Evolutionary conservation across 2,329 filamentous ascomycete species (phyloP).

Genomic region (Raffaelea albimanens): DNA sequence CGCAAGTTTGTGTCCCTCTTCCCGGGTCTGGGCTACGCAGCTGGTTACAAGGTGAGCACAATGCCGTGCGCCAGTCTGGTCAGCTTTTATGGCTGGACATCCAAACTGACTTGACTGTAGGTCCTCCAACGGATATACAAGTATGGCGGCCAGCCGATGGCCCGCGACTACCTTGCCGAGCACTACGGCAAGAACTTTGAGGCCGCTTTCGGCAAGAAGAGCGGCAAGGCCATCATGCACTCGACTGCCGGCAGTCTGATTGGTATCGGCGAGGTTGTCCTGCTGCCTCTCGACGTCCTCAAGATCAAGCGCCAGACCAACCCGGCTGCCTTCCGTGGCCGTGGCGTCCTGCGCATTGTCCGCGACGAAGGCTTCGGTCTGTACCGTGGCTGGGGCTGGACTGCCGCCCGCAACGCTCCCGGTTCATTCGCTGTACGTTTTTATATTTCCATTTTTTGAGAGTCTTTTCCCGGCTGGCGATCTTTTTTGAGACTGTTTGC

Average conservation of each 20-base stretch:
- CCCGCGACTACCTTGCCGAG: conserved; percentile 73
- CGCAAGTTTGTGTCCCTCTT: conserved; percentile 92
- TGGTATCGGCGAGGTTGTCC: conserved; percentile 92
- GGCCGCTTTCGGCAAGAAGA: conserved; percentile 85
- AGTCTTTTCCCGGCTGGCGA: no score
- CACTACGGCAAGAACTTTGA: conserved; percentile 83
- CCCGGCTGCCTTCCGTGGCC: conserved; percentile 92
- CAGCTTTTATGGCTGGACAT: background rate
- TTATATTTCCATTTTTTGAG: background rate
- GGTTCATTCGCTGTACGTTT: conserved; percentile 83
- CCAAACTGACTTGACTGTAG: background rate
- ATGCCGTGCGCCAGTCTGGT: background rate
- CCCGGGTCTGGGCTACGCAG: conserved; percentile 92
- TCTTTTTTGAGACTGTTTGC: no score
- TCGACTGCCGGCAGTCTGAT: conserved; percentile 93
- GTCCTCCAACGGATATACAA: conserved; percentile 95
- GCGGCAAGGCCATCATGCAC: conserved; percentile 96
- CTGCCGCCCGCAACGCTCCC: conserved; percentile 89
- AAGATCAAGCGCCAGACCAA: conserved; percentile 99
- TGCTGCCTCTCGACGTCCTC: conserved; percentile 89
- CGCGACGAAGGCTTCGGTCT: conserved; percentile 90
- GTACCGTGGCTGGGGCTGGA: conserved; percentile 96
- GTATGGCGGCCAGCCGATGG: conserved; percentile 94
- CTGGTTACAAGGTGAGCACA: conserved; percentile 70
- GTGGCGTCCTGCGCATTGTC: conserved; percentile 82